Percentiles rank a stretch among this genome's conserved stretches.
Evolutionary conservation across 805 yeast genomes (phyloP).

Genomic region (Monosporozyma unispora): DNA sequence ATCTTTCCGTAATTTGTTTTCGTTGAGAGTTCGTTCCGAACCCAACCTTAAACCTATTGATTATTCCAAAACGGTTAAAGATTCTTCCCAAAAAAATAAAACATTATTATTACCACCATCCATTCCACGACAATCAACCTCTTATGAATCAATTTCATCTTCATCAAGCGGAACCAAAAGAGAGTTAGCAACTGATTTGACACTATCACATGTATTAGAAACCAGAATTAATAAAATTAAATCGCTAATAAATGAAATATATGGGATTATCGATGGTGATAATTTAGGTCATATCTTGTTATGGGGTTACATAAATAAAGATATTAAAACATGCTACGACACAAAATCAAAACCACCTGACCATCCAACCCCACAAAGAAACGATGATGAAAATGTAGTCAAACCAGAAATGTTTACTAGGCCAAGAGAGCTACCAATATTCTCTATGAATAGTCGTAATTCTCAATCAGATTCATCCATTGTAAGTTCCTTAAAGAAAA

Average conservation of each 20-base stretch:
- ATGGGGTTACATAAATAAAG: constrained; percentile 3
- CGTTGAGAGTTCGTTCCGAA: constrained; percentile 2
- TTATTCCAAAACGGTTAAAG: constrained; percentile 3
- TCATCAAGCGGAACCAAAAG: not conserved
- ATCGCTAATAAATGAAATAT: constrained; percentile 9
- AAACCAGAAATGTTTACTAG: not conserved
- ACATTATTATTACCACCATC: not conserved
- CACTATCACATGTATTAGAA: constrained; percentile 5
- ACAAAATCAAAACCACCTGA: too few relatives aligned
- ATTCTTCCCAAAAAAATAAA: not conserved
- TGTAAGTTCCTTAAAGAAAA: not conserved
- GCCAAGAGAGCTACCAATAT: not conserved
- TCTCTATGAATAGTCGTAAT: not conserved
- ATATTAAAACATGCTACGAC: not conserved
- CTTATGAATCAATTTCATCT: not conserved
- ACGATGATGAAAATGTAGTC: not conserved
- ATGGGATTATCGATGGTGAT: constrained; percentile 15
- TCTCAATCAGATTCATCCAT: not conserved
- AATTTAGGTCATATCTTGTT: constrained; percentile 17
- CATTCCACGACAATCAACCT: not conserved
- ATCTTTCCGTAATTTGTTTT: constrained; percentile 9
- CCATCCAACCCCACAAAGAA: not conserved
- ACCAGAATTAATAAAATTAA: constrained; percentile 9
- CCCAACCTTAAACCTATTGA: not conserved
- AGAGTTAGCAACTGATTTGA: not conserved